phyloP scores from a whole-genome alignment of 768 basidiomycete species.

The Rossbeevera mucosa region DNA sequence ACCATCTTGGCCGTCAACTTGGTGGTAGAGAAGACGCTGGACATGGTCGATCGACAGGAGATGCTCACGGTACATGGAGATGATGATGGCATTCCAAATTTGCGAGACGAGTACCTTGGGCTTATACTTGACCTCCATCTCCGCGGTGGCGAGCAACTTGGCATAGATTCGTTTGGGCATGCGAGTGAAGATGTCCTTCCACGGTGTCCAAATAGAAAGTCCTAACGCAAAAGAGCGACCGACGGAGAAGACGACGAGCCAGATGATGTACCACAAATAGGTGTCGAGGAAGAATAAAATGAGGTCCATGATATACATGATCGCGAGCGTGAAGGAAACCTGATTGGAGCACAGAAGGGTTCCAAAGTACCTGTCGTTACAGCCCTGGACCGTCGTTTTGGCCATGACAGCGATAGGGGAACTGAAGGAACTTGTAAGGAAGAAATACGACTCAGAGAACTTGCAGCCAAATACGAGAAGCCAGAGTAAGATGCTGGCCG shows the following conservation, averaged over 20 bases:
- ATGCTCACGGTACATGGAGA: constrained; percentile 99
- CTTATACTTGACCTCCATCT: constrained; percentile 99
- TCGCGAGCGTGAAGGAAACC: constrained; percentile 87
- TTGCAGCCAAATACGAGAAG: constrained; percentile 94
- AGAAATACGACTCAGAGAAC: constrained; percentile 96
- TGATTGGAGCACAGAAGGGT: constrained; percentile 82
- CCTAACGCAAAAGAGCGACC: constrained; percentile 88
- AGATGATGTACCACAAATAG: constrained; percentile 99
- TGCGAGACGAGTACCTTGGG: constrained; percentile 99
- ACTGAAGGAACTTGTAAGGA: constrained; percentile 94
- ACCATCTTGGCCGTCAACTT: constrained; percentile 86
- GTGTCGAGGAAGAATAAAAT: constrained; percentile 99
- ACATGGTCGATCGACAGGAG: constrained; percentile 97
- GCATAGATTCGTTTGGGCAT: constrained; percentile 98
- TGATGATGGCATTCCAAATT: constrained; percentile 99
- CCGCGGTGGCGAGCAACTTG: constrained; percentile 89
- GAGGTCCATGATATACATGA: constrained; percentile 99
- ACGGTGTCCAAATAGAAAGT: constrained; percentile 98
- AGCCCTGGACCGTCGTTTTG: constrained; percentile 87
- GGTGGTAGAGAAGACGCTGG: constrained; percentile 94
- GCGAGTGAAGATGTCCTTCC: constrained; percentile 95
- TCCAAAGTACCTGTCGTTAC: constrained; percentile 82
- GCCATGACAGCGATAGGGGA: constrained; percentile 97
- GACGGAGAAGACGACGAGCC: constrained; percentile 93
- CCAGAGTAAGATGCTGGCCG: constrained; percentile 86